These are phyloP conservation scores for Sherardia arvensis DNA, from an alignment of 257 asterid genomes.

Conservation along the genomic window DNA sequence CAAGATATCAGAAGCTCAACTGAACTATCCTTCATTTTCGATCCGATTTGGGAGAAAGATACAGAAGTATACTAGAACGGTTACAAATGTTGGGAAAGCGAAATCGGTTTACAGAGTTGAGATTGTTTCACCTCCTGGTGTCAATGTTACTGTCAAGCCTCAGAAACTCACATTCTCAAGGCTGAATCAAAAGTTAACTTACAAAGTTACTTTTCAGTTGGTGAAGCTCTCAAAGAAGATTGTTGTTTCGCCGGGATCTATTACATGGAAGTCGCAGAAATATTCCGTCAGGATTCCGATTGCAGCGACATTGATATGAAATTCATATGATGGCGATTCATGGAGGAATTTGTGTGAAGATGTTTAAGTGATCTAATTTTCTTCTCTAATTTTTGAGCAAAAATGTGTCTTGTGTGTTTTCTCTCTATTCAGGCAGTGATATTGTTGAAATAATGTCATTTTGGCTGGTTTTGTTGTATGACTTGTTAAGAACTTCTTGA, in stretches of 20 bases:
- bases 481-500: too few relatives aligned
- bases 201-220: not conserved
- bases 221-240: not conserved
- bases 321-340: not conserved
- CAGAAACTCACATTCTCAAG: not conserved
- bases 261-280: slow-evolving; percentile 6
- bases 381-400: too few relatives aligned
- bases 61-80: slow-evolving; percentile 5
- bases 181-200: slow-evolving; percentile 4
- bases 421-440: too few relatives aligned
- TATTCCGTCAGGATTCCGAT: slow-evolving; percentile 12
- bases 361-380: too few relatives aligned
- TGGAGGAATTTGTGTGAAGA: too few relatives aligned
- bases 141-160: not conserved
- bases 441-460: too few relatives aligned
- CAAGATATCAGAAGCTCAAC: not conserved
- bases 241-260: not conserved
- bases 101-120: slow-evolving; percentile 2
- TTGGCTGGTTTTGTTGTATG: too few relatives aligned
- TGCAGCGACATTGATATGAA: not conserved
- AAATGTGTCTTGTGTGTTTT: too few relatives aligned
- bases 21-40: slow-evolving; percentile 8
- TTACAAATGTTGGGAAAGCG: slow-evolving; percentile 5
- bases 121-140: not conserved
- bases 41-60: not conserved